A percentile compares a stretch with the other conserved stretches of the same genome.
Conservation (phyloP, 2,329 filamentous ascomycete genomes). For the Ustilaginoidea virens region DNA sequence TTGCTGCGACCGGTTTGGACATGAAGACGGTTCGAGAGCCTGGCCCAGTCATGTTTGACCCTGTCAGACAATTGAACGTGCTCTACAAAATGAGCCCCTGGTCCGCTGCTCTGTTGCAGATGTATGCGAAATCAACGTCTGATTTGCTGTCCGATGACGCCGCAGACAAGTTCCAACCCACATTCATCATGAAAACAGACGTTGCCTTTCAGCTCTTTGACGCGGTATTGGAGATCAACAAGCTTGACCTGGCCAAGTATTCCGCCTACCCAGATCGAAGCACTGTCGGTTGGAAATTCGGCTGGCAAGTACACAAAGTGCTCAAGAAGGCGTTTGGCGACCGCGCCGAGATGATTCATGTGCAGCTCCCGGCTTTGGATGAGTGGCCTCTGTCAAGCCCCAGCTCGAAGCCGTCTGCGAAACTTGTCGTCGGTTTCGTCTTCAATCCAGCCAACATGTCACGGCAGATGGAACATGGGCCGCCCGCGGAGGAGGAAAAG, state of each 20-base stretch:
- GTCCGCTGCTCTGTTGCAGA: slow-evolving; percentile 60
- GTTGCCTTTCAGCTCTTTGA: slow-evolving; percentile 41
- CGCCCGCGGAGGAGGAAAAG: slow-evolving; percentile 69
- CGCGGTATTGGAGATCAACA: slow-evolving; percentile 22
- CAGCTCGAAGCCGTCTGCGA: slow-evolving; percentile 12
- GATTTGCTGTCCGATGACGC: slow-evolving; percentile 58
- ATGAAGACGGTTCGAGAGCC: slow-evolving; percentile 24
- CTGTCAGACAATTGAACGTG: slow-evolving; percentile 58
- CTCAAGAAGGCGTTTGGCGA: slow-evolving; percentile 61
- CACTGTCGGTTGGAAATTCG: slow-evolving; percentile 28
- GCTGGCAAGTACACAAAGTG: slow-evolving; percentile 44
- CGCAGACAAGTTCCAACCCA: slow-evolving; percentile 67
- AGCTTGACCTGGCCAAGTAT: slow-evolving; percentile 12
- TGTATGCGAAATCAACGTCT: slow-evolving; percentile 61
- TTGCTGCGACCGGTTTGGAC: slow-evolving; percentile 20
- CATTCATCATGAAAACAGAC: slow-evolving; percentile 57
- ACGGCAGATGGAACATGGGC: slow-evolving; percentile 76
- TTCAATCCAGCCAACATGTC: slow-evolving; percentile 58
- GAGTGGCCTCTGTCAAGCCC: slow-evolving; percentile 15
- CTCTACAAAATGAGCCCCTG: slow-evolving; percentile 82
- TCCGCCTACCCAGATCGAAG: slow-evolving; percentile 22
- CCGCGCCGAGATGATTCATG: slow-evolving; percentile 52
- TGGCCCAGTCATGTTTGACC: slow-evolving; percentile 65
- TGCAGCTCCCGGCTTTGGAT: slow-evolving; percentile 25
- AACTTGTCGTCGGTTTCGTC: slow-evolving; percentile 49